These are phyloP conservation scores for Calonectria henricotiae DNA, from an alignment of 2,329 filamentous ascomycete genomes.

Conservation along the genomic window DNA sequence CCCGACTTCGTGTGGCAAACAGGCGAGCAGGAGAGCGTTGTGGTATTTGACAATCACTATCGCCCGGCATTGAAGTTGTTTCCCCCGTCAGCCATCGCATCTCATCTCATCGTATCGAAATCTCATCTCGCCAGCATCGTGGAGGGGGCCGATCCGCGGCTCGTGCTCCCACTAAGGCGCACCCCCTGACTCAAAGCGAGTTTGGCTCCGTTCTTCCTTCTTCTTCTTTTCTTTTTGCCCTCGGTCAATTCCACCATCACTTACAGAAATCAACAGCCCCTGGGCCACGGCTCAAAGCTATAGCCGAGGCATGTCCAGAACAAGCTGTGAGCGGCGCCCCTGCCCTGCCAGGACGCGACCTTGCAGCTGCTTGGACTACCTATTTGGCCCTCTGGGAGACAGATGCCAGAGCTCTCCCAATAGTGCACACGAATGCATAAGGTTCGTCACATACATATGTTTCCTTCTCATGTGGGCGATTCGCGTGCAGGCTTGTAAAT, in stretches of 20 bases:
- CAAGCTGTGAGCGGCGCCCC: slow-evolving; percentile 10
- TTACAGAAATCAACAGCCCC: slow-evolving; percentile 9
- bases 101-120: slow-evolving; percentile 48
- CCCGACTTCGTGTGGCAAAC: slow-evolving; percentile 1
- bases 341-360: slow-evolving; percentile 17
- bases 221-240: slow-evolving; percentile 8
- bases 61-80: slow-evolving; percentile 33
- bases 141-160: slow-evolving; percentile 41
- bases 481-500: slow-evolving; percentile 1
- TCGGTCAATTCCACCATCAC: not conserved
- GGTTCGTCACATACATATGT: slow-evolving; percentile 36
- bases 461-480: slow-evolving; percentile 30
- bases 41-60: slow-evolving; percentile 10
- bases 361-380: slow-evolving; percentile 24
- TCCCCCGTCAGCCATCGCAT: slow-evolving; percentile 43
- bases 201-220: slow-evolving; percentile 32
- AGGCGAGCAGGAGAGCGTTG: not conserved
- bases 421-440: slow-evolving; percentile 33
- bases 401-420: not conserved
- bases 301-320: slow-evolving; percentile 34
- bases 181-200: slow-evolving; percentile 39
- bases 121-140: slow-evolving; percentile 49
- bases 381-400: slow-evolving; percentile 21
- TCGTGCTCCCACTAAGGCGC: slow-evolving; percentile 38
- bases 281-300: not conserved